Evolutionary conservation across 1,284 basidiomycete genomes (phyloP), one percentile per base, ranked within the genome.

Genomic region (Irpex sp.): DNA sequence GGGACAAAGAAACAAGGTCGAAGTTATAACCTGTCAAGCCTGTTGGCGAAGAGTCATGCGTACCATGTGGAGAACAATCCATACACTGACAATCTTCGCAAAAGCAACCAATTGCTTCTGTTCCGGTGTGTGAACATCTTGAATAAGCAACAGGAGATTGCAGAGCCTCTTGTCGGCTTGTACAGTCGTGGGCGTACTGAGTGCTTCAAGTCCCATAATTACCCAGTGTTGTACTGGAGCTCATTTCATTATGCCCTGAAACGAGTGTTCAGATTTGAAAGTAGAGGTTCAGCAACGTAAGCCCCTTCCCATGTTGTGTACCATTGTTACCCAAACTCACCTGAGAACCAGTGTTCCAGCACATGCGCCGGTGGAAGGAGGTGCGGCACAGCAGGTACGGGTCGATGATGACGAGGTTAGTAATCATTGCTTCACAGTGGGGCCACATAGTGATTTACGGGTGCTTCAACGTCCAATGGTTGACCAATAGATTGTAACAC

Each of bases 61-160:
- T 82, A 49, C 45, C 45, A 49, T 6, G 5, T 15, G 3, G 5
- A 49, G 11, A 13, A 49, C 45, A 13, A 49, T 13, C 45, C 45
- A 7, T 49, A 49, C 45, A 13, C 6, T 5, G 6, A 49, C n/a
- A n/a, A 49, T 49, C 7, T 49, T 5, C 45, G 7, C 6, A 6
- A 49, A n/a, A 49, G 45, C n/a, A 49, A 49, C 6, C 45, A 73
- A 9, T 65, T 77, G 1, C 66, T 83, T 3, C 42, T 82, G 6
- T 76, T 79, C 65, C 67, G 78, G 4, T 67, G 76, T 7, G 67
- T 76, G 1, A 73, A 85, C 70, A 71, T 76, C 0, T 68, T 85
- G 11, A 84, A 79, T 67, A 45, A 77, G 0, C 73, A 85, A 22
- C 81, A 83, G 71, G 84, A 86, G 67, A 60, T 85, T 0, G 72